A percentile compares a stretch with the other conserved stretches of the same genome.
Conservation (phyloP, 352 stramenopile genomes). For the Globisporangium viniferum region DNA sequence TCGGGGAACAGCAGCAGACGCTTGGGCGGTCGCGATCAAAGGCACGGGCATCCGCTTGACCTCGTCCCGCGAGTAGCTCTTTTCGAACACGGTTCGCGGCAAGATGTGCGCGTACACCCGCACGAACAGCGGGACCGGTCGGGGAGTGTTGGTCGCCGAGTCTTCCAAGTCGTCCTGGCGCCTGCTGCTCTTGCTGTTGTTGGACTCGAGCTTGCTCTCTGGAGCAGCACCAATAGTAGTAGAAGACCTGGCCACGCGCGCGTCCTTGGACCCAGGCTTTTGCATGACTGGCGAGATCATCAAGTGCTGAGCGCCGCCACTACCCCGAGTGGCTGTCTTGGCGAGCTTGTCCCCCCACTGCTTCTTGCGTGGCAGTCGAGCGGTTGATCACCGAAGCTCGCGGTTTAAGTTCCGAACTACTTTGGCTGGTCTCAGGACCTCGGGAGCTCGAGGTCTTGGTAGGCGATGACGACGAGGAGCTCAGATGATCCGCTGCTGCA, state of each 20-base stretch:
- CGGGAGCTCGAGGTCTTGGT: background rate
- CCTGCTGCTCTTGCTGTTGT: conserved; percentile 14
- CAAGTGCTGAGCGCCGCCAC: background rate
- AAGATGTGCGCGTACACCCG: conserved; percentile 61
- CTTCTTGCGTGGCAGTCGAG: conserved; percentile 61
- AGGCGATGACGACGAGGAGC: background rate
- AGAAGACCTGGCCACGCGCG: background rate
- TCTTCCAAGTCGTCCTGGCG: background rate
- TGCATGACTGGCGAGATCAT: background rate
- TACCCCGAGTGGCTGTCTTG: background rate
- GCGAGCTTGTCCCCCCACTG: conserved; percentile 28
- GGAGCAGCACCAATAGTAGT: background rate
- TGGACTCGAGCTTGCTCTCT: conserved; percentile 2
- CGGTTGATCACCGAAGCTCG: conserved; percentile 53
- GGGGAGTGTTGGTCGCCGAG: background rate
- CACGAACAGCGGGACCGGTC: conserved; percentile 34
- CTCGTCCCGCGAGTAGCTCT: conserved; percentile 34
- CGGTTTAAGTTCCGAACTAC: conserved; percentile 3
- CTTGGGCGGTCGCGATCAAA: conserved; percentile 7
- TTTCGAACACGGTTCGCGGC: conserved; percentile 44
- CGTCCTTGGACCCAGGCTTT: conserved; percentile 7
- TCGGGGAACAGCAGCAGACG: background rate
- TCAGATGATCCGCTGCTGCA: conserved; percentile 1
- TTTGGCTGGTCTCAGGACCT: background rate
- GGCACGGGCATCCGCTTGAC: conserved; percentile 36